Conservation (phyloP, 257 asterid genomes). For the Solanum chaucha region DNA sequence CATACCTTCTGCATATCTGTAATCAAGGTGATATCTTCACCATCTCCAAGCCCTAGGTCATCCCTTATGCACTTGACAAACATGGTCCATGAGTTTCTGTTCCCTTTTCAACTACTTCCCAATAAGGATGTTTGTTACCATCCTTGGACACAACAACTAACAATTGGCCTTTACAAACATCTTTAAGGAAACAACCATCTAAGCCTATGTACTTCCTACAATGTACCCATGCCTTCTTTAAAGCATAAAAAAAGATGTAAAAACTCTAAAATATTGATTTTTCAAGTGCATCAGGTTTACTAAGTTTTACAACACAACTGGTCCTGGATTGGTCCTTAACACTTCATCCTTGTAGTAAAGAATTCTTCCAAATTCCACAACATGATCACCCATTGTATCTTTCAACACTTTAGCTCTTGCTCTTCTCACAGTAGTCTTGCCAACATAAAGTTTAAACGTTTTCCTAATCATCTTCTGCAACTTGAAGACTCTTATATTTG, state of each 20-base stretch:
- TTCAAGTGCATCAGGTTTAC: not conserved
- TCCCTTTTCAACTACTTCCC: too few species aligned
- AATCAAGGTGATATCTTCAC: not conserved
- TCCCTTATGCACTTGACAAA: too few species aligned
- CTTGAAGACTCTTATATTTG: not conserved
- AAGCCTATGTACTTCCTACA: not conserved
- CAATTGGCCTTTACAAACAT: not conserved
- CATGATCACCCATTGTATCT: too few species aligned
- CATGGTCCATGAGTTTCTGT: too few species aligned
- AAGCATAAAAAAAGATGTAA: not conserved
- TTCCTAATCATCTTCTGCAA: not conserved
- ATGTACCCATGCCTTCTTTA: not conserved
- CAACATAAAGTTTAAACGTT: not conserved
- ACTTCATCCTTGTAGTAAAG: not conserved
- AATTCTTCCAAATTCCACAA: not conserved
- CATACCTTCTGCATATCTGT: not conserved
- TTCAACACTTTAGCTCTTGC: too few species aligned
- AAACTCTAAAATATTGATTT: not conserved
- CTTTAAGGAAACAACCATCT: not conserved
- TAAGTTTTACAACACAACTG: not conserved
- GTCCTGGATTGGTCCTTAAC: not conserved
- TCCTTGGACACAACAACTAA: not conserved
- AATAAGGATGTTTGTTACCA: too few species aligned
- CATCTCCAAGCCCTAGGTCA: too few species aligned
- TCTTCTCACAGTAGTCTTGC: too few species aligned